Evolutionary conservation across 192 early-diverging fungal genomes (phyloP).

Genomic region (Polychytrium aggregatum): DNA sequence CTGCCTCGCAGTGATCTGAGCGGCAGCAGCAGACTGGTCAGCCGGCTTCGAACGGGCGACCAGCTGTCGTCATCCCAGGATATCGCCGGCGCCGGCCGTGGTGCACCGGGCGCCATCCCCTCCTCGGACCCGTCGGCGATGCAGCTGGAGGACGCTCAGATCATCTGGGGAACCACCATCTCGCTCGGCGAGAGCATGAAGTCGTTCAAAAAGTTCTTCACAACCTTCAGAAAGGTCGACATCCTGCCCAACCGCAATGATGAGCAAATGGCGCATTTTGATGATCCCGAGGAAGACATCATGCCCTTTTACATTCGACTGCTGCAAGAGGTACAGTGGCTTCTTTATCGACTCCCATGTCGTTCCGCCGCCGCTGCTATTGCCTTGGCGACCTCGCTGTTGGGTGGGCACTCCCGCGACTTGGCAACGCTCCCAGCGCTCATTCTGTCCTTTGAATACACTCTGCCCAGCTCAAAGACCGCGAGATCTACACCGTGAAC

Average conservation of each 20-base stretch:
- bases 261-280: not conserved
- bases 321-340: too few species aligned
- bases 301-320: not conserved
- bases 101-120: not conserved
- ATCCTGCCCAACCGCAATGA: constrained; percentile 2
- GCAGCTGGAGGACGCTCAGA: constrained; percentile 4
- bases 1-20: constrained; percentile 13
- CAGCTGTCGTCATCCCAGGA: not conserved
- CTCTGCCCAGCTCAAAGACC: constrained; percentile 67
- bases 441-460: too few species aligned
- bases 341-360: constrained; percentile 4
- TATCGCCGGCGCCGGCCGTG: not conserved
- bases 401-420: too few species aligned
- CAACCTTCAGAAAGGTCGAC: constrained; percentile 46
- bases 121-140: not conserved
- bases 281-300: not conserved
- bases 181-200: constrained; percentile 73
- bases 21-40: constrained; percentile 8
- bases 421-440: too few species aligned
- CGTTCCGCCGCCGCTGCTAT: too few species aligned
- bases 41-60: not conserved
- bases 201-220: constrained; percentile 71
- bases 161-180: constrained; percentile 92
- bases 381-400: too few species aligned
- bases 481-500: constrained; percentile 64